These are phyloP conservation scores for Kregervanrija delftensis DNA, from an alignment of 805 yeast genomes.

Conservation along the genomic window DNA sequence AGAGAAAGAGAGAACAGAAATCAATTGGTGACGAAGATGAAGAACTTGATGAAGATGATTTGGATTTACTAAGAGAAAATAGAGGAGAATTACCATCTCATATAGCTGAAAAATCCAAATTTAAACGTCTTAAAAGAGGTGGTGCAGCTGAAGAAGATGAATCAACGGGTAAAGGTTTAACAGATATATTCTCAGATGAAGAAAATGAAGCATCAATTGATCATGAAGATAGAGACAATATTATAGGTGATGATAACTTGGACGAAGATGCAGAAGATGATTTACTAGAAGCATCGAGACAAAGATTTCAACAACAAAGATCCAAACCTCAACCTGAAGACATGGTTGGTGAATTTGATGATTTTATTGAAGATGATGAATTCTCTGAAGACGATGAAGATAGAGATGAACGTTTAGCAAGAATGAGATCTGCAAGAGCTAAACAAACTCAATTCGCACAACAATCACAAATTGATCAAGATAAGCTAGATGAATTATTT, in stretches of 20 bases:
- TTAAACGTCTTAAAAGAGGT: conserved; percentile 82
- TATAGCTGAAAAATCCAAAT: conserved; percentile 35
- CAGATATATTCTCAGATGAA: conserved; percentile 67
- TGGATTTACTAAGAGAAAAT: conserved; percentile 85
- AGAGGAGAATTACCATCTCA: conserved; percentile 60
- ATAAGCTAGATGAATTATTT: conserved; percentile 83
- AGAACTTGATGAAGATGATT: conserved; percentile 88
- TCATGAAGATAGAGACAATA: conserved; percentile 26
- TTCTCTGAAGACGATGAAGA: conserved; percentile 84
- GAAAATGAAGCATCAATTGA: conserved; percentile 24
- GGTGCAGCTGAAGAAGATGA: conserved; percentile 30
- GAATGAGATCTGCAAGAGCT: conserved; percentile 29
- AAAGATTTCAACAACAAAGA: conserved; percentile 14
- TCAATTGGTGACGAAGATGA: conserved; percentile 36
- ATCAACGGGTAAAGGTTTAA: conserved; percentile 35
- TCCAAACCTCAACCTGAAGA: conserved; percentile 7
- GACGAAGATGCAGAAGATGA: conserved; percentile 27
- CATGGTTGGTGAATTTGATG: conserved; percentile 80
- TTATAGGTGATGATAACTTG: conserved; percentile 28
- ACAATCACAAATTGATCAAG: conserved; percentile 63
- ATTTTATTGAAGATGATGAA: conserved; percentile 96
- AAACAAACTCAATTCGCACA: conserved; percentile 25
- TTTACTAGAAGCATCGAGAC: conserved; percentile 24
- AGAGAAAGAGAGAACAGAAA: conserved; percentile 32
- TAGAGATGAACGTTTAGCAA: conserved; percentile 34